Percentiles rank a stretch among this genome's conserved stretches.
Evolutionary conservation across 176 grass and related monocot species (phyloP).

Genomic region (Rhynchospora pubera): DNA sequence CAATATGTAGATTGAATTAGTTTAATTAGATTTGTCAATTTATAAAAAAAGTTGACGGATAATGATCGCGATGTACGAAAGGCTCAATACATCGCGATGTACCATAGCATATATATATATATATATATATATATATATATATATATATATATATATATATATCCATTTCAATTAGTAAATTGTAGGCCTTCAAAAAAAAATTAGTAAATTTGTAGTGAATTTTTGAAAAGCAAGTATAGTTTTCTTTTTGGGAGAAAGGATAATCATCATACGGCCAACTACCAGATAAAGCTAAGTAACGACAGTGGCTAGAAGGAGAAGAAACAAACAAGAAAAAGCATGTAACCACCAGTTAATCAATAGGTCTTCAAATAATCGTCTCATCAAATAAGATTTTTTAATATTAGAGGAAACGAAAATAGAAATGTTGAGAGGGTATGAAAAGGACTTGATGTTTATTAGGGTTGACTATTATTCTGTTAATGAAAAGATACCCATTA

Average conservation of each 20-base stretch:
- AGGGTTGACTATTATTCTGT: slow-evolving; percentile 4
- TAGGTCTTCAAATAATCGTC: neutral
- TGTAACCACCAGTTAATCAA: neutral
- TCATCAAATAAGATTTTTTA: neutral
- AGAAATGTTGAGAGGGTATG: neutral
- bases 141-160: too few relatives aligned
- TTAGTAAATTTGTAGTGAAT: too few relatives aligned
- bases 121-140: too few relatives aligned
- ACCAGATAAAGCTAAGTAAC: neutral
- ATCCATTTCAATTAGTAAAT: too few relatives aligned
- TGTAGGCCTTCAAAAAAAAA: too few relatives aligned
- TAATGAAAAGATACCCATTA: neutral
- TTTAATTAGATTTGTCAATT: too few relatives aligned
- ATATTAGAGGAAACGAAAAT: neutral
- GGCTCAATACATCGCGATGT: too few relatives aligned
- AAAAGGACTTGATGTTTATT: slow-evolving; percentile 6
- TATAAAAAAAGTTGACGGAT: too few relatives aligned
- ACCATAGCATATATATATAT: too few relatives aligned
- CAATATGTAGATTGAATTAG: too few relatives aligned
- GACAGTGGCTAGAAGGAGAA: neutral
- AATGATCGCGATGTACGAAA: too few relatives aligned
- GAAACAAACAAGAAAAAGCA: neutral
- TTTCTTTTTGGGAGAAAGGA: neutral
- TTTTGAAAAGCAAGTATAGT: neutral
- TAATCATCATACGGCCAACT: too few relatives aligned